Evolutionary conservation across 1,139 yeast species (phyloP).

Genomic region (Debaryomyces subglobosus): DNA sequence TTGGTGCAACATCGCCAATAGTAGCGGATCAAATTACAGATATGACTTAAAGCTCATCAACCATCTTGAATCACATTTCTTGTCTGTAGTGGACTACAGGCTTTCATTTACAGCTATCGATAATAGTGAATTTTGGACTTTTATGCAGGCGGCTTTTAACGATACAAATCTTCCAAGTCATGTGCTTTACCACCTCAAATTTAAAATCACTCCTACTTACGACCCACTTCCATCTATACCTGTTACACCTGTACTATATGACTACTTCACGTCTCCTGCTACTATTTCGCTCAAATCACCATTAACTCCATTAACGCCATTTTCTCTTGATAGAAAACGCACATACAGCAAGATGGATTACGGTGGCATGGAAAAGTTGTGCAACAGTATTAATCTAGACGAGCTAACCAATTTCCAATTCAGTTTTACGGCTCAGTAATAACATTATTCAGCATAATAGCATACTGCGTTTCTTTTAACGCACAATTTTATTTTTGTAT

Average conservation of each 20-base stretch:
- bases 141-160: slow-evolving; percentile 9
- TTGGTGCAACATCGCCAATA: slow-evolving; percentile 36
- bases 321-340: slow-evolving; percentile 8
- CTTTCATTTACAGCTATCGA: slow-evolving; percentile 28
- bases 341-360: neutral
- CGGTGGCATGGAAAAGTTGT: neutral
- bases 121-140: slow-evolving; percentile 31
- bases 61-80: slow-evolving; percentile 34
- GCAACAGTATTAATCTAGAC: slow-evolving; percentile 1
- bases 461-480: neutral
- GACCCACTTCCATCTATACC: slow-evolving; percentile 1
- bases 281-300: slow-evolving; percentile 13
- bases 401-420: neutral
- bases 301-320: slow-evolving; percentile 20
- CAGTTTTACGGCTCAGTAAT: neutral
- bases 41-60: slow-evolving; percentile 27
- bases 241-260: slow-evolving; percentile 3
- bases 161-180: neutral
- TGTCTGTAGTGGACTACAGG: slow-evolving; percentile 32
- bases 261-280: slow-evolving; percentile 10
- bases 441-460: neutral
- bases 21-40: slow-evolving; percentile 4
- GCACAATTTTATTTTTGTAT: slow-evolving; percentile 1
- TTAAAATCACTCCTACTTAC: neutral
- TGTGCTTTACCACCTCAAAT: neutral